A percentile compares a stretch with the other conserved stretches of the same genome.
Evolutionary conservation across 2,329 filamentous ascomycete genomes (phyloP).

Genomic region (Aspergillus unguis): DNA sequence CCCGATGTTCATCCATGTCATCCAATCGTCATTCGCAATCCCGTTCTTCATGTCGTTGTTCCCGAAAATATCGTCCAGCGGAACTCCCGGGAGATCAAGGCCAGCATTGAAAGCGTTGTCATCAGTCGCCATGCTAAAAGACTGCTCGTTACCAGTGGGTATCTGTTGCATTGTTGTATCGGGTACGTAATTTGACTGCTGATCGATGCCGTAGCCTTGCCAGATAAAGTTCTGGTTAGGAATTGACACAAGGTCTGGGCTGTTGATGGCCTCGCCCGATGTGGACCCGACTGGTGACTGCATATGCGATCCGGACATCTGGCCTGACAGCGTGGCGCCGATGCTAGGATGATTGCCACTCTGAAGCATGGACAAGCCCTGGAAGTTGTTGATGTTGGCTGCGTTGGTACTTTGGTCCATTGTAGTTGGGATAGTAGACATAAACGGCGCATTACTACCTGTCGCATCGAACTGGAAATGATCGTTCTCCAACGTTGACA

Average conservation of each 20-base stretch:
- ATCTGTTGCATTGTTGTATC: constrained; percentile 22
- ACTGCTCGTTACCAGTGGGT: constrained; percentile 20
- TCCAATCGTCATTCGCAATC: constrained; percentile 36
- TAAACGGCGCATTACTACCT: constrained; percentile 19
- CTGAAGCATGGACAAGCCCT: constrained; percentile 26
- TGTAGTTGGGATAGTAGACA: constrained; percentile 17
- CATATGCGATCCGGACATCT: constrained; percentile 28
- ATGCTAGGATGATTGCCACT: constrained; percentile 19
- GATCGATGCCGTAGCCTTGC: constrained; percentile 38
- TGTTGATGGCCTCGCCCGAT: constrained; percentile 34
- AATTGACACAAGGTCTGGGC: constrained; percentile 42
- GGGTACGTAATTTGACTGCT: constrained; percentile 20
- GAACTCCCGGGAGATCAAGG: constrained; percentile 32
- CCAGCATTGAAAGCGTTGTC: constrained; percentile 31
- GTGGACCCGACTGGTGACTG: constrained; percentile 34
- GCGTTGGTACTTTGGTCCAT: constrained; percentile 15
- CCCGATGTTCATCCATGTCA: constrained; percentile 38
- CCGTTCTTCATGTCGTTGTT: constrained; percentile 27
- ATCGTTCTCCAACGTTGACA: constrained; percentile 45
- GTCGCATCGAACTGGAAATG: constrained; percentile 36
- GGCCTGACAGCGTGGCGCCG: constrained; percentile 28
- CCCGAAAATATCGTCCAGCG: constrained; percentile 43
- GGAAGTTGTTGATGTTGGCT: constrained; percentile 20
- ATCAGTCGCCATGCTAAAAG: constrained; percentile 27
- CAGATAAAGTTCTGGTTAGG: constrained; percentile 42